Evolutionary conservation across 345 rosid species (phyloP).

Genomic region (Citrus sinensis): DVS_A1.0 CM039165.1:32928001-32928500

Average conservation of each 20-base stretch:
- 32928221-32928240: neutral
- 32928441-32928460: conserved; percentile 82
- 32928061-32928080: conserved; percentile 81
- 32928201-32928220: too few species aligned
- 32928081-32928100: neutral
- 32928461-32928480: conserved; percentile 90
- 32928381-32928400: conserved; percentile 94
- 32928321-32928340: neutral
- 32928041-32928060: conserved; percentile 93
- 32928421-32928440: conserved; percentile 91
- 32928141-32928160: too few species aligned
- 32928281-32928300: neutral
- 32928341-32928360: neutral
- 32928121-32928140: too few species aligned
- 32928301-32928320: neutral
- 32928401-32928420: conserved; percentile 86
- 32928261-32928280: too few species aligned
- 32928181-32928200: too few species aligned
- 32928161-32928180: too few species aligned
- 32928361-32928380: neutral
- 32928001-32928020: conserved; percentile 87
- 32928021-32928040: conserved; percentile 88
- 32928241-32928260: neutral
- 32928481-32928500: conserved; percentile 70
- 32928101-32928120: too few species aligned